Percentiles rank a stretch among this genome's conserved stretches.
phyloP scores from a whole-genome alignment of 2,329 filamentous ascomycete genomes.

The Aspergillus ibericus region DNA sequence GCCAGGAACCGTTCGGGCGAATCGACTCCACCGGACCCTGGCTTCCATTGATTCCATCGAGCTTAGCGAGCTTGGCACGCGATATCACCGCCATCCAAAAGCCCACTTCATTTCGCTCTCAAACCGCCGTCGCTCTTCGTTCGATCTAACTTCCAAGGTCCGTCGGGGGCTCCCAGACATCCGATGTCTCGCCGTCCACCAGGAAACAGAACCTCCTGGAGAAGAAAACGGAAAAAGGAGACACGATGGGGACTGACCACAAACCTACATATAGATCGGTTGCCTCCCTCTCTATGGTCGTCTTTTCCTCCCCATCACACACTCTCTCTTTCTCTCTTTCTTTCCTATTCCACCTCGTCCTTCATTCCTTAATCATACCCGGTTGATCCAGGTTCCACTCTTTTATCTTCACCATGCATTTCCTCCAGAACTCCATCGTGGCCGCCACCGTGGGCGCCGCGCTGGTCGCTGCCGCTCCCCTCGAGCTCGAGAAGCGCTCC shows the following conservation, averaged over 20 bases:
- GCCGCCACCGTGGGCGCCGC: constrained; percentile 16
- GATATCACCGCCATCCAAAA: not conserved
- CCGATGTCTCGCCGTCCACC: not conserved
- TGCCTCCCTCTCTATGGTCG: not conserved
- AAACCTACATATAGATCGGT: not conserved
- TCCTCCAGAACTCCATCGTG: constrained; percentile 11
- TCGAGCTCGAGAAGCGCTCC: constrained; percentile 12
- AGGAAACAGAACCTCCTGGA: not conserved
- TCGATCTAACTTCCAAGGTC: not conserved
- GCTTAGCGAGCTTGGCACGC: not conserved
- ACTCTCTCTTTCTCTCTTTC: not conserved
- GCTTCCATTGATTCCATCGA: not conserved
- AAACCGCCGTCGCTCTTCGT: not conserved
- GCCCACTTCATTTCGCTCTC: not conserved
- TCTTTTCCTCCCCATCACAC: not conserved
- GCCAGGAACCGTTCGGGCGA: not conserved
- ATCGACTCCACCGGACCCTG: not conserved
- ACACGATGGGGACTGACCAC: not conserved
- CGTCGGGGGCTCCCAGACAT: not conserved
- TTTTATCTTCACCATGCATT: constrained; percentile 14
- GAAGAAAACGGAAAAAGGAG: not conserved
- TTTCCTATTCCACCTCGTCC: not conserved
- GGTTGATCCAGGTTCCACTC: constrained; percentile 15
- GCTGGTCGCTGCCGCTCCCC: constrained; percentile 15
- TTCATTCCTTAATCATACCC: constrained; percentile 10